Evolutionary conservation across 257 asterid species (phyloP).

Genomic region (Solanum medicagineum): DNA sequence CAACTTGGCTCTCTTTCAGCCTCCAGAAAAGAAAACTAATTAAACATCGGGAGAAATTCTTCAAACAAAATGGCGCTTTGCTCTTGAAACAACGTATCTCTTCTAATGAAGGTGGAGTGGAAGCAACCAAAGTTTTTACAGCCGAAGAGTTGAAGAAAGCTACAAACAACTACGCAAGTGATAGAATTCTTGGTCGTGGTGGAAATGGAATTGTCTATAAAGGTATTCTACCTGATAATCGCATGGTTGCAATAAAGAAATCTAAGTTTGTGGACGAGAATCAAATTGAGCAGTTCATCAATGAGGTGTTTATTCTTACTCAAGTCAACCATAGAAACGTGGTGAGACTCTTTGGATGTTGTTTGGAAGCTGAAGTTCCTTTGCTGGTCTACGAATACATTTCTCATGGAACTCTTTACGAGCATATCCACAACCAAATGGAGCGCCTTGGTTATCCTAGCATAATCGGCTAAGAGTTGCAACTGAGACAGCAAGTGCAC

Average conservation of each 20-base stretch:
- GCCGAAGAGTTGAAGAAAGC: constrained; percentile 29
- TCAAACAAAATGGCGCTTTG: constrained; percentile 45
- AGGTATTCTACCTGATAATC: constrained; percentile 28
- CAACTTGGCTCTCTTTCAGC: constrained; percentile 12
- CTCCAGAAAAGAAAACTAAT: constrained; percentile 7
- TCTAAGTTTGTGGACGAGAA: constrained; percentile 30
- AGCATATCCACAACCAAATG: constrained; percentile 30
- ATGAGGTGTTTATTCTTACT: constrained; percentile 49
- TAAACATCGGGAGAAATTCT: constrained; percentile 25
- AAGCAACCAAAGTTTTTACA: constrained; percentile 18
- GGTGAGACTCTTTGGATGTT: constrained; percentile 48
- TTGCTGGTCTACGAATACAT: constrained; percentile 35
- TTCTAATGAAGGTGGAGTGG: constrained; percentile 2
- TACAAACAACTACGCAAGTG: constrained; percentile 33
- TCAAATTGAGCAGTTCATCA: constrained; percentile 56
- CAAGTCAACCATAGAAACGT: constrained; percentile 49
- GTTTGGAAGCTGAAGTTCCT: constrained; percentile 52
- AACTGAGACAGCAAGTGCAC: constrained; percentile 33
- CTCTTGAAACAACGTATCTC: constrained; percentile 29
- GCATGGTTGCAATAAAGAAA: constrained; percentile 40
- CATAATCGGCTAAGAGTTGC: constrained; percentile 33
- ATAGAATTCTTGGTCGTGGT: constrained; percentile 41
- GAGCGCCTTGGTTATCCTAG: constrained; percentile 42
- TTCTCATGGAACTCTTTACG: constrained; percentile 22
- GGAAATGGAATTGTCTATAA: constrained; percentile 47